These are phyloP conservation scores for Cystofilobasidium ferigula DNA, from an alignment of 768 basidiomycete genomes.

Conservation along the genomic window DNA sequence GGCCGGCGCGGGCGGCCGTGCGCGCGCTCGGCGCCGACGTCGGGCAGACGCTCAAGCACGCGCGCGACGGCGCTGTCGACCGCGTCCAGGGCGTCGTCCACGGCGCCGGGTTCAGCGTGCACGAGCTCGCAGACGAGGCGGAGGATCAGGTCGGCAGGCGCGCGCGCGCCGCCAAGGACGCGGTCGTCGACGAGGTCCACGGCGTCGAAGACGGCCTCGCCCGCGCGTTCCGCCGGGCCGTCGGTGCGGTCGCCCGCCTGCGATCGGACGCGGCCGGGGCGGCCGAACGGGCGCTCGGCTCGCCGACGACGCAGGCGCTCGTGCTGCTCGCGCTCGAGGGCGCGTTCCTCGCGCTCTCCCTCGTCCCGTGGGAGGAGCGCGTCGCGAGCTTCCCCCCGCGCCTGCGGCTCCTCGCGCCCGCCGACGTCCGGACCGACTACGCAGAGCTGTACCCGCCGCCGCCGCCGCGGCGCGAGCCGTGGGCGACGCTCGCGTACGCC, in stretches of 20 bases:
- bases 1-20: not conserved
- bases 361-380: not conserved
- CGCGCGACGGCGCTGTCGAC: not conserved
- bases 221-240: not conserved
- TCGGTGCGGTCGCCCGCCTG: not conserved
- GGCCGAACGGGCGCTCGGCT: not conserved
- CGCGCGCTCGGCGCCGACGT: not conserved
- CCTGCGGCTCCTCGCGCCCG: not conserved
- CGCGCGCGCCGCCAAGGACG: not conserved
- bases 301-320: not conserved
- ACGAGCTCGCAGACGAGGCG: not conserved
- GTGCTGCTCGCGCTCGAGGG: conserved; percentile 1
- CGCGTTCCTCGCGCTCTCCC: not conserved
- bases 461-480: not conserved
- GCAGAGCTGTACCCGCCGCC: not conserved
- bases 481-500: not conserved
- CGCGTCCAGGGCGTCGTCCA: not conserved
- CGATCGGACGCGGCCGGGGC: not conserved
- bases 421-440: conserved; percentile 7
- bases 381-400: conserved; percentile 1
- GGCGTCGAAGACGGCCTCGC: not conserved
- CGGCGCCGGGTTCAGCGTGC: not conserved
- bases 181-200: not conserved
- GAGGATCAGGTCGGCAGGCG: not conserved
- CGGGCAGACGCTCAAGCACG: no score